Conservation (phyloP, 768 basidiomycete species). For the Mycena maculata region DNA sequence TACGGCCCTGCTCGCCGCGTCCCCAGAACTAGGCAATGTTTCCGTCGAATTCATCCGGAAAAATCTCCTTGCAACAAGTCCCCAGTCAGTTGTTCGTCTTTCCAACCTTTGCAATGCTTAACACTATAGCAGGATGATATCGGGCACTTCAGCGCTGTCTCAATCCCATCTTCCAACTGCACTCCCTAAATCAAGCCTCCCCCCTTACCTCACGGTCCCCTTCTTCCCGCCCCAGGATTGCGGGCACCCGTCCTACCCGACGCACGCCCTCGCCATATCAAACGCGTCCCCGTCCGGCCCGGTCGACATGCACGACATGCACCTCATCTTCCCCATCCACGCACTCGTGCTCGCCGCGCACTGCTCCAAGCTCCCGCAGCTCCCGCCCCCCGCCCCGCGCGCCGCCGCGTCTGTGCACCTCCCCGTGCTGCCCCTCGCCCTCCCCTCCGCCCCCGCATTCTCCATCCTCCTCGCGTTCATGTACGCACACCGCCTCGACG, state of each 20-base stretch:
- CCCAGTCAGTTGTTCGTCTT: constrained; percentile 48
- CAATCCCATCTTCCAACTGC: constrained; percentile 70
- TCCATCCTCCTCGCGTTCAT: constrained; percentile 72
- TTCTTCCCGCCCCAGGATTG: constrained; percentile 42
- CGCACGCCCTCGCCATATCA: constrained; percentile 68
- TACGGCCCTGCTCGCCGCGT: constrained; percentile 70
- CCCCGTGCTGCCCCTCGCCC: constrained; percentile 75
- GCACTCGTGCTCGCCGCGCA: constrained; percentile 70
- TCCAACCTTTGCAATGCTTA: constrained; percentile 31
- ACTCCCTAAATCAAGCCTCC: constrained; percentile 73
- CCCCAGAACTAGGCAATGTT: constrained; percentile 73
- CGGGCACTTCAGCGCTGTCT: constrained; percentile 63
- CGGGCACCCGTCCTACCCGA: constrained; percentile 55
- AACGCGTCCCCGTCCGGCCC: constrained; percentile 41
- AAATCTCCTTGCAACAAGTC: constrained; percentile 60
- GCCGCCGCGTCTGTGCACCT: constrained; percentile 53
- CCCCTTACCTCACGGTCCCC: constrained; percentile 66
- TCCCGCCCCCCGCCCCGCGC: constrained; percentile 53
- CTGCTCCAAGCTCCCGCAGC: constrained; percentile 66
- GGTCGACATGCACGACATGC: constrained; percentile 57
- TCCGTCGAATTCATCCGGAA: constrained; percentile 78
- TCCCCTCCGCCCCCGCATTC: constrained; percentile 80
- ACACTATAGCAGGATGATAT: constrained; percentile 58
- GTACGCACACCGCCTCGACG: constrained; percentile 71
- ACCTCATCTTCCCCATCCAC: constrained; percentile 71